Evolutionary conservation across 192 early-diverging fungal genomes (phyloP).

Genomic region (Bifiguratus adelaidae): DNA sequence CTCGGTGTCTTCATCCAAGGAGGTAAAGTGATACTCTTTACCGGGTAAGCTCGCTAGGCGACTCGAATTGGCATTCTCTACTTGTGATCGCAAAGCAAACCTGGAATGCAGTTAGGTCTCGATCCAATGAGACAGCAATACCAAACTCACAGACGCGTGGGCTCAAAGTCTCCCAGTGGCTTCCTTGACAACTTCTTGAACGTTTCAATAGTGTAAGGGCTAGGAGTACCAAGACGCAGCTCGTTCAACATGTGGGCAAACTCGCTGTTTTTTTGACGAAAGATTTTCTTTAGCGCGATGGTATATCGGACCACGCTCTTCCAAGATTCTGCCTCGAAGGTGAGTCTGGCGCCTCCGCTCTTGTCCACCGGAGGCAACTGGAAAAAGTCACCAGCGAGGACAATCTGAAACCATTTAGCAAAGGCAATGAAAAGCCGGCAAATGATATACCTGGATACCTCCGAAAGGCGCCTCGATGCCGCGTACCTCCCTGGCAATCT

Average conservation of each 20-base stretch:
- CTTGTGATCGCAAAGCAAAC: conserved; percentile 57
- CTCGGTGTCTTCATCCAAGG: conserved; percentile 28
- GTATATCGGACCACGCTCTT: conserved; percentile 29
- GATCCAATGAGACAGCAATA: background rate
- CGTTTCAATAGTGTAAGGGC: conserved; percentile 30
- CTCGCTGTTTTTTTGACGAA: conserved; percentile 70
- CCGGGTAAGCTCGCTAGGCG: conserved; percentile 44
- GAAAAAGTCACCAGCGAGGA: conserved; percentile 73
- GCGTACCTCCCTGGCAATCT: conserved; percentile 39
- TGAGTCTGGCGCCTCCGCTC: conserved; percentile 34
- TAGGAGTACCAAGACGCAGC: conserved; percentile 62
- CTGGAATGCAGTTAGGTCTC: conserved; percentile 4
- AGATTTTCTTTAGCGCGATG: conserved; percentile 66
- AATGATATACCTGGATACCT: conserved; percentile 52
- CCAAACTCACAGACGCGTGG: conserved; percentile 56
- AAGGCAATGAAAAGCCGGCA: background rate
- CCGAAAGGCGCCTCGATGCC: conserved; percentile 46
- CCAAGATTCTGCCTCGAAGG: conserved; percentile 59
- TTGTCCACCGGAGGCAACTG: conserved; percentile 66
- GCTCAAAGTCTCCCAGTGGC: conserved; percentile 48
- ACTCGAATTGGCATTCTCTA: conserved; percentile 56
- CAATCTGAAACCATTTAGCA: conserved; percentile 7
- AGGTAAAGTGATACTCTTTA: conserved; percentile 25
- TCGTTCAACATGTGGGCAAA: conserved; percentile 83
- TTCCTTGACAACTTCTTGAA: conserved; percentile 37